These are phyloP conservation scores for Rhodofomes roseus DNA, from an alignment of 1,284 basidiomycete genomes.

Conservation along the genomic window DNA sequence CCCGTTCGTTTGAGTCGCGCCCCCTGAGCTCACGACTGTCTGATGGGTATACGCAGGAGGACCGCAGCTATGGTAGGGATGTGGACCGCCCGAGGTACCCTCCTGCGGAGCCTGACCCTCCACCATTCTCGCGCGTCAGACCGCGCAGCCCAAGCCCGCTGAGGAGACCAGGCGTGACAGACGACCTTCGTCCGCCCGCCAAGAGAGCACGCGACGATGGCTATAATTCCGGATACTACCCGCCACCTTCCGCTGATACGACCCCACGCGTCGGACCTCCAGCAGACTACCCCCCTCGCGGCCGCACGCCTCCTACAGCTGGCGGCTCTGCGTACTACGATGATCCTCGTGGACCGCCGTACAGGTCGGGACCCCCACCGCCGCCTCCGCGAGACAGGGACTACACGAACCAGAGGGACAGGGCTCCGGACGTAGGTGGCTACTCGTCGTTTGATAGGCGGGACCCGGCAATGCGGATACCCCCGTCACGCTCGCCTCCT, in stretches of 20 bases:
- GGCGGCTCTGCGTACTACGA: slow-evolving; percentile 22
- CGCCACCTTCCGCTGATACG: slow-evolving; percentile 14
- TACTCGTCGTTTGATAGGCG: slow-evolving; percentile 23
- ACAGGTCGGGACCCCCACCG: slow-evolving; percentile 4
- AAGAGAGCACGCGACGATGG: slow-evolving; percentile 31
- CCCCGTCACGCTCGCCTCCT: slow-evolving; percentile 19
- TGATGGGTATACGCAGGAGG: slow-evolving; percentile 21
- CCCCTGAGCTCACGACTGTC: slow-evolving; percentile 28
- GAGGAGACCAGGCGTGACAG: slow-evolving; percentile 16
- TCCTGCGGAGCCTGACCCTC: slow-evolving; percentile 14
- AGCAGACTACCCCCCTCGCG: slow-evolving; percentile 13
- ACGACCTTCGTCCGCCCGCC: slow-evolving; percentile 28
- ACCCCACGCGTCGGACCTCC: slow-evolving; percentile 6
- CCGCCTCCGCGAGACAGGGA: slow-evolving; percentile 20
- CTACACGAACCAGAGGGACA: slow-evolving; percentile 19
- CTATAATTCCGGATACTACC: slow-evolving; percentile 21
- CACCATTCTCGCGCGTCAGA: slow-evolving; percentile 25
- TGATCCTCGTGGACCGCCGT: slow-evolving; percentile 13
- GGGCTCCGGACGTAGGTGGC: slow-evolving; percentile 10
- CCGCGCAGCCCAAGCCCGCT: slow-evolving; percentile 31
- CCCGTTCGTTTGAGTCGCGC: slow-evolving; percentile 24
- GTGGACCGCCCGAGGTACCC: slow-evolving; percentile 25
- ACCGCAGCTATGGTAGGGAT: slow-evolving; percentile 16
- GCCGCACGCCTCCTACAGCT: slow-evolving; percentile 19
- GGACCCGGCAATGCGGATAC: slow-evolving; percentile 13